Evolutionary conservation across 2,329 filamentous ascomycete species (phyloP).

Genomic region (Colletotrichum gigasporum): DNA sequence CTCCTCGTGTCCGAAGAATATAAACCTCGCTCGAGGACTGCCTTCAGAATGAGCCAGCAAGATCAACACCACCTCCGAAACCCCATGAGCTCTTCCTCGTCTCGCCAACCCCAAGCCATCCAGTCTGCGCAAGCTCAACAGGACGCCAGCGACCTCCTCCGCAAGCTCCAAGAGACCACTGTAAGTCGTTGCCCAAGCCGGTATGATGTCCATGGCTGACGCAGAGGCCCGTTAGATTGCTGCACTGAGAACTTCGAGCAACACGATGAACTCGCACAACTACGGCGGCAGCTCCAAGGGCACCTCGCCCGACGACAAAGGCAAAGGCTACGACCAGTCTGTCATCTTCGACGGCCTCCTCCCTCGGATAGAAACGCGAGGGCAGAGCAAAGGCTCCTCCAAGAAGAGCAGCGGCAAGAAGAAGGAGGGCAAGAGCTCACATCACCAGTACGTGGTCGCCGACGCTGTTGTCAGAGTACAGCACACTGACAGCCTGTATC

Average conservation of each 20-base stretch:
- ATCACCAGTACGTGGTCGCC: neutral
- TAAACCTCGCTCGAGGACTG: constrained; percentile 11
- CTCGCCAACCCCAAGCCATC: neutral
- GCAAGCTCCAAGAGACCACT: constrained; percentile 27
- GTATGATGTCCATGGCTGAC: neutral
- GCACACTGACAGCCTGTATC: neutral
- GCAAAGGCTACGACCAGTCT: constrained; percentile 17
- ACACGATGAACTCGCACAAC: constrained; percentile 21
- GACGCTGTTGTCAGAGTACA: neutral
- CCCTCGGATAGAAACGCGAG: constrained; percentile 37
- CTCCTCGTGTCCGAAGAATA: constrained; percentile 6
- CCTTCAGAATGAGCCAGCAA: constrained; percentile 24
- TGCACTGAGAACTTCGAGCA: constrained; percentile 14
- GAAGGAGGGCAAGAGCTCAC: constrained; percentile 17
- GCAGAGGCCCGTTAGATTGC: neutral
- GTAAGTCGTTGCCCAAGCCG: neutral
- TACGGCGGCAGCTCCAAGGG: constrained; percentile 31
- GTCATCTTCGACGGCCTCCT: constrained; percentile 35
- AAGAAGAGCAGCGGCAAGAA: constrained; percentile 28
- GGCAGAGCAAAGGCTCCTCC: constrained; percentile 33
- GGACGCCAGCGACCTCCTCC: constrained; percentile 19
- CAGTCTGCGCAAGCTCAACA: neutral
- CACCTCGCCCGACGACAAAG: constrained; percentile 25
- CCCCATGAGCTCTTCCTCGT: constrained; percentile 1
- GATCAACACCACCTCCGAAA: constrained; percentile 9